Evolutionary conservation across 225 moss, liverwort and hornwort species (phyloP).

Genomic region (Thuidium tamariscinum): DNA sequence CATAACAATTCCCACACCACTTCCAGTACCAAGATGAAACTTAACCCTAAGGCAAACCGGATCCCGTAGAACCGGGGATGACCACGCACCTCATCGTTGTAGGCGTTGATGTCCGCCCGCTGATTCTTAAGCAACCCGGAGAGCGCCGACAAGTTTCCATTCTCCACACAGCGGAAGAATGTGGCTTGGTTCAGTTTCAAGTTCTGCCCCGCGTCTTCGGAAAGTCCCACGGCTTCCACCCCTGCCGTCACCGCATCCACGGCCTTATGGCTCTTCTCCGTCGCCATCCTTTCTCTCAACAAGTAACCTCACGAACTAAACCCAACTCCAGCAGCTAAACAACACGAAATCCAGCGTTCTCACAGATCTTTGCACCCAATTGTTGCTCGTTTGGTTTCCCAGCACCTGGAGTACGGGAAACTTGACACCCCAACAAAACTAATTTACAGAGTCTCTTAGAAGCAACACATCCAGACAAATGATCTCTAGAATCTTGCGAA

Average conservation of each 20-base stretch:
- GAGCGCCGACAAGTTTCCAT: constrained; percentile 24
- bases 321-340: not conserved
- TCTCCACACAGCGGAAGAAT: constrained; percentile 50
- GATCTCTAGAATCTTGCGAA: not conserved
- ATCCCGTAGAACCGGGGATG: not conserved
- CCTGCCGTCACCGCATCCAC: not conserved
- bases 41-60: not conserved
- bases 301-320: not conserved
- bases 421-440: not conserved
- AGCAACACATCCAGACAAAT: not conserved
- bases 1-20: not conserved
- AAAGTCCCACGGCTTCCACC: constrained; percentile 33
- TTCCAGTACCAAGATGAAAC: not conserved
- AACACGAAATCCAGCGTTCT: not conserved
- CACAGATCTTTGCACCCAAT: not conserved
- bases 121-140: constrained; percentile 13
- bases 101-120: constrained; percentile 39
- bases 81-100: constrained; percentile 48
- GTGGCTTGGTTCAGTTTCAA: constrained; percentile 48
- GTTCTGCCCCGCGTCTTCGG: constrained; percentile 44
- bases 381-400: not conserved
- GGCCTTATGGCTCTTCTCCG: not conserved
- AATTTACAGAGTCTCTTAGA: not conserved
- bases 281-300: constrained; percentile 3
- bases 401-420: not conserved